These are phyloP conservation scores for Fusarium neocosmosporiellum DNA, from an alignment of 2,329 filamentous ascomycete genomes.

Conservation along the genomic window DNA sequence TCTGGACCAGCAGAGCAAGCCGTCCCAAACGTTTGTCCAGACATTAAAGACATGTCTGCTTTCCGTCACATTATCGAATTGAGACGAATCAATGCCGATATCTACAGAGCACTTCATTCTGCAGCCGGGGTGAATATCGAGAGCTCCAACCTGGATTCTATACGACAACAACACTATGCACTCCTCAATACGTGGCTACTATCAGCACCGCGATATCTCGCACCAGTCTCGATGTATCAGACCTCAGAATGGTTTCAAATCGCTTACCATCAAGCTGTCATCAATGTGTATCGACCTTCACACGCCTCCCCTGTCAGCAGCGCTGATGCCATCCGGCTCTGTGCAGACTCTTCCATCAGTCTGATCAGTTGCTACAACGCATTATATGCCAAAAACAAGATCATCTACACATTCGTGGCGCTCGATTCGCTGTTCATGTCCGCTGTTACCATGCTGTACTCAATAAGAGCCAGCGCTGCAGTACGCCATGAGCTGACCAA, in stretches of 20 bases:
- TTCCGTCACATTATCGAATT: constrained; percentile 37
- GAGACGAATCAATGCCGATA: constrained; percentile 31
- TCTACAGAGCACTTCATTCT: constrained; percentile 36
- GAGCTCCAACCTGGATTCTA: constrained; percentile 26
- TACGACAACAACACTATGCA: constrained; percentile 36
- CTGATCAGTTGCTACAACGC: constrained; percentile 40
- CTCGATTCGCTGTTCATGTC: constrained; percentile 35
- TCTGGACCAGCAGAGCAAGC: constrained; percentile 19
- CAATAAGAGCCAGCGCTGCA: constrained; percentile 28
- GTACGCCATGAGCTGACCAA: constrained; percentile 30
- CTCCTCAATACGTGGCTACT: constrained; percentile 36
- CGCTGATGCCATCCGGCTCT: constrained; percentile 37
- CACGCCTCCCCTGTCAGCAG: constrained; percentile 38
- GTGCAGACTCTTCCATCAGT: constrained; percentile 38
- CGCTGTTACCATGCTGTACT: constrained; percentile 38
- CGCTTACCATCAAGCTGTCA: constrained; percentile 38
- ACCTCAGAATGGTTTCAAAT: constrained; percentile 41
- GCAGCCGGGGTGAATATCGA: constrained; percentile 32
- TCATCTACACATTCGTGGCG: constrained; percentile 37
- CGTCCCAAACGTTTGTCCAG: constrained; percentile 25
- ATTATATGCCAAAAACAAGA: constrained; percentile 38
- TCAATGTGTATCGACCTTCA: constrained; percentile 37
- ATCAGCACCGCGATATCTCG: constrained; percentile 33
- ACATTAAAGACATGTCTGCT: constrained; percentile 37
- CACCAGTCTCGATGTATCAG: constrained; percentile 39